Evolutionary conservation across 2,329 filamentous ascomycete species (phyloP).

Genomic region (Xylaria sp.): DNA sequence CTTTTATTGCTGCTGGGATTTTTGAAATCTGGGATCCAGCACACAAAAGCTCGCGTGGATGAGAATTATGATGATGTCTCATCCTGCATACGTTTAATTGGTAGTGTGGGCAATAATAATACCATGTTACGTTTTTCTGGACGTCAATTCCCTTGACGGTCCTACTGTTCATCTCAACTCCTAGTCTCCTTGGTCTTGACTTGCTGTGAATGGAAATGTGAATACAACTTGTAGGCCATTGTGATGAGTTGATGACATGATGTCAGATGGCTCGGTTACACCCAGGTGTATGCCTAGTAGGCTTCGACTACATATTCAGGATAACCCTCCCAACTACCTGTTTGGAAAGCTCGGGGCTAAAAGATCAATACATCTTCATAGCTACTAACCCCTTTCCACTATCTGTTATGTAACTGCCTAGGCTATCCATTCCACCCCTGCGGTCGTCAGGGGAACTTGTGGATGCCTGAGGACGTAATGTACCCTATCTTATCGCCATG

Average conservation of each 20-base stretch:
- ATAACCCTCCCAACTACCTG: no score
- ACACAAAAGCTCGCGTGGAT: conserved; percentile 14
- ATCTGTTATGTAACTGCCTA: no score
- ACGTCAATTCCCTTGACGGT: background rate
- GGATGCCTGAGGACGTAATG: no score
- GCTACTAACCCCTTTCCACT: background rate
- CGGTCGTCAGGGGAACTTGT: no score
- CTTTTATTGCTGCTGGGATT: conserved; percentile 2
- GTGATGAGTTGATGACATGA: background rate
- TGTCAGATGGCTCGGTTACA: no score
- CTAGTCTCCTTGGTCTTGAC: background rate
- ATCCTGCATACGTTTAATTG: conserved; percentile 1
- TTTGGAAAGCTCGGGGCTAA: no score
- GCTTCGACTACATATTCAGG: no score
- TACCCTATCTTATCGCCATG: no score
- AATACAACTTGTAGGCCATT: background rate
- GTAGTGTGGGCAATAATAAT: conserved; percentile 21
- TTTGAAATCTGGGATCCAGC: conserved; percentile 1
- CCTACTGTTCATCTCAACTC: background rate
- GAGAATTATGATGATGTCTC: conserved; percentile 6
- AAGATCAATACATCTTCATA: no score
- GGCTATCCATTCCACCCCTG: no score
- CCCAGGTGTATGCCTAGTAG: no score
- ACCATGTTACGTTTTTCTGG: conserved; percentile 25
- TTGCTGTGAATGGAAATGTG: background rate